These are phyloP conservation scores for Parmales sp. DNA, from an alignment of 108 stramenopile genomes.

Conservation along the genomic window DNA sequence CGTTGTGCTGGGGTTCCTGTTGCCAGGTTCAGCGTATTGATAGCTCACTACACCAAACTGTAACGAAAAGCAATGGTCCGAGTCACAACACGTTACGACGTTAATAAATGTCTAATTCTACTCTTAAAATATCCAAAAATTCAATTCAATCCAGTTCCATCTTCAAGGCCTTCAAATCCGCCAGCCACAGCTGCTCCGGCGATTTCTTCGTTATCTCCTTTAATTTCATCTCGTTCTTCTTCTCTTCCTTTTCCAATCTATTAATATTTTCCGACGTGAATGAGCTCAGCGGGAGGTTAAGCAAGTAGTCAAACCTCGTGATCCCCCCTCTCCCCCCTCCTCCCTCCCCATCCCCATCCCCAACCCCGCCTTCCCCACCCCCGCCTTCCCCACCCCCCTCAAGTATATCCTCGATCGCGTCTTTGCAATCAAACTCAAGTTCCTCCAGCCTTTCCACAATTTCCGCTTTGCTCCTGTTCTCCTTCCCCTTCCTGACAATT, in stretches of 20 bases:
- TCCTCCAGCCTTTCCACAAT: slow-evolving; percentile 47
- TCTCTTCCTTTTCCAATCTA: slow-evolving; percentile 48
- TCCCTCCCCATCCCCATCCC: slow-evolving; percentile 7
- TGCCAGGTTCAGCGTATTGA: no score
- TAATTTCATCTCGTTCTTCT: slow-evolving; percentile 44
- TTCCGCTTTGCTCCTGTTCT: slow-evolving; percentile 49
- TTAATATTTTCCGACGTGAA: slow-evolving; percentile 63
- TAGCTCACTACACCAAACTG: no score
- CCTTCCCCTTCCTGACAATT: slow-evolving; percentile 48
- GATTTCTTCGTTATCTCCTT: slow-evolving; percentile 30
- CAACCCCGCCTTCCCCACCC: neutral
- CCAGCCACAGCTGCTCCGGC: slow-evolving; percentile 66
- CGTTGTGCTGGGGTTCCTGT: no score
- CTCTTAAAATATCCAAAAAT: no score
- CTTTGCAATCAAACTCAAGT: slow-evolving; percentile 40
- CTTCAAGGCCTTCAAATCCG: slow-evolving; percentile 68
- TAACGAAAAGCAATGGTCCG: no score
- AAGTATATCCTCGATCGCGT: slow-evolving; percentile 35
- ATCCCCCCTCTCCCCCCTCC: neutral
- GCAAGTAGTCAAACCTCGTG: slow-evolving; percentile 69
- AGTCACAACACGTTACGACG: no score
- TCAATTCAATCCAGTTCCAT: slow-evolving; percentile 26
- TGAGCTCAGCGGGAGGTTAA: slow-evolving; percentile 67
- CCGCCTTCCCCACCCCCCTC: neutral
- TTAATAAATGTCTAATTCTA: no score